A percentile compares a stretch with the other conserved stretches of the same genome.
These are phyloP conservation scores for Kurtzmaniella quercitrusa DNA, from an alignment of 1,139 yeast species.

Conservation along the genomic window DNA sequence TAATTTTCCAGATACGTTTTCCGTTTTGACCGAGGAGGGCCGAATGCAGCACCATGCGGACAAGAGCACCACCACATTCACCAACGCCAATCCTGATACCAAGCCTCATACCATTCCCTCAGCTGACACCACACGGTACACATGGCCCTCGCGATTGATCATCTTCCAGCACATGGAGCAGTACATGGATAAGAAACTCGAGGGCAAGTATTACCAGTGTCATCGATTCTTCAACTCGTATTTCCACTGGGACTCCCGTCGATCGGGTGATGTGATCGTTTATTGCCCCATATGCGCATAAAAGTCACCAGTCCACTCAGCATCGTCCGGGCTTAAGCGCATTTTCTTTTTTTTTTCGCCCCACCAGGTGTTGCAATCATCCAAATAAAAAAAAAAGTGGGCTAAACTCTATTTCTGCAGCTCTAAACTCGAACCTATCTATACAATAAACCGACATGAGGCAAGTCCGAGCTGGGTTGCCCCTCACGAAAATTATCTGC, in stretches of 20 bases:
- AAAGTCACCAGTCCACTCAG: not conserved
- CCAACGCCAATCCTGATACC: not conserved
- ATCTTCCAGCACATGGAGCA: constrained; percentile 63
- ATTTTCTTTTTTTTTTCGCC: not conserved
- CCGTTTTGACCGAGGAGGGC: not conserved
- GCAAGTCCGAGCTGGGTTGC: not conserved
- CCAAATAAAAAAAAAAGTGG: not conserved
- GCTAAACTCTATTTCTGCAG: too few relatives aligned
- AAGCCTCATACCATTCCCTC: not conserved
- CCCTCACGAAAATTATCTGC: not conserved
- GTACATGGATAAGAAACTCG: constrained; percentile 34
- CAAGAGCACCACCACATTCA: not conserved
- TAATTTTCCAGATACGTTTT: constrained; percentile 13
- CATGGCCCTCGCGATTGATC: constrained; percentile 71
- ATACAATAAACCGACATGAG: too few relatives aligned
- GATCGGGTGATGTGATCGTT: constrained; percentile 74
- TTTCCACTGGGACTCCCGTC: constrained; percentile 82
- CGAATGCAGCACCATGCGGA: not conserved
- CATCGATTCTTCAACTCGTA: constrained; percentile 69
- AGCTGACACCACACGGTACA: constrained; percentile 26
- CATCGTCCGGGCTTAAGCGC: constrained; percentile 1
- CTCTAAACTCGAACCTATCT: too few relatives aligned
- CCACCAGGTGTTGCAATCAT: not conserved
- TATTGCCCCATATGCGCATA: constrained; percentile 23
- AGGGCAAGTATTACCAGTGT: constrained; percentile 41